Percentiles rank a stretch among this genome's conserved stretches.
These are phyloP conservation scores for Lophium mytilinum DNA, from an alignment of 495 filamentous ascomycete genomes.

Conservation along the genomic window DNA sequence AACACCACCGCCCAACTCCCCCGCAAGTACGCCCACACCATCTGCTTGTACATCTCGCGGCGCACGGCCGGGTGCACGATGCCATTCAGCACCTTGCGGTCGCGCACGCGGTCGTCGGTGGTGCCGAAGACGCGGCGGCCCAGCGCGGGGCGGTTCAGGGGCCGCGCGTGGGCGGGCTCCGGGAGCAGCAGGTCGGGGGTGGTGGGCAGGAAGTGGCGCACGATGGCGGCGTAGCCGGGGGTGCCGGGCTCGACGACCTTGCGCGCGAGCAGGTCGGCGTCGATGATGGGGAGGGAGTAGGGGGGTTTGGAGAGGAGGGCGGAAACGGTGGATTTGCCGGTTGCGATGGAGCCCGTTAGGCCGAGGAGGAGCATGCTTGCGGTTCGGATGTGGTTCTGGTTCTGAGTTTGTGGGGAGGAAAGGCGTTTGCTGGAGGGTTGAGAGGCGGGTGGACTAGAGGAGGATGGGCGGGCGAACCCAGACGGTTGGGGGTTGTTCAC, in stretches of 20 bases:
- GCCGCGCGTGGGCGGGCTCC: constrained; percentile 34
- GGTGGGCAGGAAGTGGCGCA: constrained; percentile 64
- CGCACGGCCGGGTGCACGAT: constrained; percentile 88
- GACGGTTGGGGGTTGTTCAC: background rate
- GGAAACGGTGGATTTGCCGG: constrained; percentile 96
- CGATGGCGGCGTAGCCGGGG: constrained; percentile 67
- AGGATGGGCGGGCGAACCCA: background rate
- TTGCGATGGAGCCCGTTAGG: constrained; percentile 94
- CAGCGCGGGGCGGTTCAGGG: constrained; percentile 77
- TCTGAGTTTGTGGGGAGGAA: background rate
- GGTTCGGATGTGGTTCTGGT: background rate
- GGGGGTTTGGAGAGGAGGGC: constrained; percentile 67
- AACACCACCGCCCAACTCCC: constrained; percentile 85
- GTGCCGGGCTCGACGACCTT: constrained; percentile 88
- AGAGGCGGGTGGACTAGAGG: background rate
- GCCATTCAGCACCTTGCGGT: constrained; percentile 68
- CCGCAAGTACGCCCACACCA: constrained; percentile 45
- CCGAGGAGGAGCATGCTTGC: constrained; percentile 81
- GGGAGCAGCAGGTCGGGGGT: constrained; percentile 78
- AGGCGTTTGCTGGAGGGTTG: no score
- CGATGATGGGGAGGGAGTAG: constrained; percentile 84
- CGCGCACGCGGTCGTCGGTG: constrained; percentile 50
- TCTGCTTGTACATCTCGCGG: constrained; percentile 60
- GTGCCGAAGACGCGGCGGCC: constrained; percentile 79
- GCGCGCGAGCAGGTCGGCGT: constrained; percentile 86